phyloP scores from a whole-genome alignment of 495 filamentous ascomycete species.

The Penicillium dipodomyicola region DNA sequence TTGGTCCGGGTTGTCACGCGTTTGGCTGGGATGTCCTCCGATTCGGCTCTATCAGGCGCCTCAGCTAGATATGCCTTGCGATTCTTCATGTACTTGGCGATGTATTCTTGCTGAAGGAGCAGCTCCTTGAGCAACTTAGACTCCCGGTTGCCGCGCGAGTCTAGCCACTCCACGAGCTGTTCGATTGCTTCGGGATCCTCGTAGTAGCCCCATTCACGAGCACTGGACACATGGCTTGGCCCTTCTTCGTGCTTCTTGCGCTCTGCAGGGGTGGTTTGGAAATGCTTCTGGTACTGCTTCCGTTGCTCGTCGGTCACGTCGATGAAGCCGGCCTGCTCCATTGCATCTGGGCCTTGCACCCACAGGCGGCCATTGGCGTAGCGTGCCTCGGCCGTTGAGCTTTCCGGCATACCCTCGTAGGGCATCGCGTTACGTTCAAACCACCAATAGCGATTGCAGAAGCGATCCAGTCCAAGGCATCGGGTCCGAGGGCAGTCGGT shows the following conservation, averaged over 20 bases:
- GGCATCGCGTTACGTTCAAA: slow-evolving; percentile 99
- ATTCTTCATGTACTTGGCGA: slow-evolving; percentile 74
- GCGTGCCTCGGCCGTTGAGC: slow-evolving; percentile 78
- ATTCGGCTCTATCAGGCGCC: slow-evolving; percentile 51
- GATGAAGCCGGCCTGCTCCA: slow-evolving; percentile 82
- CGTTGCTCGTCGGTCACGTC: slow-evolving; percentile 68
- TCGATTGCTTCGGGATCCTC: slow-evolving; percentile 76
- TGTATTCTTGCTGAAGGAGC: slow-evolving; percentile 69
- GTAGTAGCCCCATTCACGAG: slow-evolving; percentile 86
- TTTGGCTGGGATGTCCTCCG: slow-evolving; percentile 57
- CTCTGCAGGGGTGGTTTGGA: slow-evolving; percentile 77
- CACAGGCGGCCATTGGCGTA: slow-evolving; percentile 95
- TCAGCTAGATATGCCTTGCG: slow-evolving; percentile 67
- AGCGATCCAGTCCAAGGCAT: slow-evolving; percentile 86
- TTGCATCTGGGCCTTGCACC: slow-evolving; percentile 91
- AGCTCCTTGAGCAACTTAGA: slow-evolving; percentile 83
- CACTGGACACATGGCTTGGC: slow-evolving; percentile 69
- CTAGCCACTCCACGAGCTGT: slow-evolving; percentile 80
- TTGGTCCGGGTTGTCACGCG: slow-evolving; percentile 77
- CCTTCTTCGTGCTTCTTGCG: slow-evolving; percentile 87
- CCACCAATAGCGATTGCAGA: slow-evolving; percentile 99
- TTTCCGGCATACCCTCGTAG: slow-evolving; percentile 79
- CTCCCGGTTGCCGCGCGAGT: slow-evolving; percentile 79
- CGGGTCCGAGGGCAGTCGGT: slow-evolving; percentile 88
- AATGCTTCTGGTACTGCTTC: slow-evolving; percentile 58